phyloP scores from a whole-genome alignment of 2,329 filamentous ascomycete species.

The Neofusicoccum sp. region DNA sequence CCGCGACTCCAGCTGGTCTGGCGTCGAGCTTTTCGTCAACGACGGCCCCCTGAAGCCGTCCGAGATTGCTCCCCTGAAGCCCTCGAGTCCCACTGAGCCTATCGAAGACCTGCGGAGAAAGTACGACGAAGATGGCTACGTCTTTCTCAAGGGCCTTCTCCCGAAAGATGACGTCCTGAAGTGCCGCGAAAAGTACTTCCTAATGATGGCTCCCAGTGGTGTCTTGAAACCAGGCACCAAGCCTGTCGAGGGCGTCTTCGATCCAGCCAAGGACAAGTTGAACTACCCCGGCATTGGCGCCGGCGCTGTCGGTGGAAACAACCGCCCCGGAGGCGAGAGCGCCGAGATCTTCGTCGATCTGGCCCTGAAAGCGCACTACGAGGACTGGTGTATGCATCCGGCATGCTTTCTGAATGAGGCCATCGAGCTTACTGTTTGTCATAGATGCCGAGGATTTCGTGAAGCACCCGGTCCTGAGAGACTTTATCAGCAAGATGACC shows the following conservation, averaged over 20 bases:
- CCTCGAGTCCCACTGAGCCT: conserved; percentile 45
- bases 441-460: conserved; percentile 43
- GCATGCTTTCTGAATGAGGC: neutral
- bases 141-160: conserved; percentile 56
- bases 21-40: conserved; percentile 41
- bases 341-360: conserved; percentile 49
- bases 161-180: conserved; percentile 54
- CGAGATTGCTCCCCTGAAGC: conserved; percentile 43
- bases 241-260: conserved; percentile 55
- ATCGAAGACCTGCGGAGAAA: conserved; percentile 49
- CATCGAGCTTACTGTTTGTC: neutral
- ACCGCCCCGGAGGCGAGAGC: conserved; percentile 42
- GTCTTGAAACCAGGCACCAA: conserved; percentile 55
- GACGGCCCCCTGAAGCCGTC: conserved; percentile 48
- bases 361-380: conserved; percentile 54
- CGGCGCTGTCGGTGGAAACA: conserved; percentile 39
- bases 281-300: conserved; percentile 57
- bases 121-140: conserved; percentile 52
- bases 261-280: conserved; percentile 40
- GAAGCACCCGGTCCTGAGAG: conserved; percentile 50
- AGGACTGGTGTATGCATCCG: conserved; percentile 27
- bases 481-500: conserved; percentile 52
- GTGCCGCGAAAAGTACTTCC: conserved; percentile 54
- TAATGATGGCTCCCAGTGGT: conserved; percentile 53
- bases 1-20: conserved; percentile 26